Evolutionary conservation across 352 stramenopile genomes (phyloP), one percentile per base, ranked within the genome.

Genomic region (Phytophthora idaei): DNA sequence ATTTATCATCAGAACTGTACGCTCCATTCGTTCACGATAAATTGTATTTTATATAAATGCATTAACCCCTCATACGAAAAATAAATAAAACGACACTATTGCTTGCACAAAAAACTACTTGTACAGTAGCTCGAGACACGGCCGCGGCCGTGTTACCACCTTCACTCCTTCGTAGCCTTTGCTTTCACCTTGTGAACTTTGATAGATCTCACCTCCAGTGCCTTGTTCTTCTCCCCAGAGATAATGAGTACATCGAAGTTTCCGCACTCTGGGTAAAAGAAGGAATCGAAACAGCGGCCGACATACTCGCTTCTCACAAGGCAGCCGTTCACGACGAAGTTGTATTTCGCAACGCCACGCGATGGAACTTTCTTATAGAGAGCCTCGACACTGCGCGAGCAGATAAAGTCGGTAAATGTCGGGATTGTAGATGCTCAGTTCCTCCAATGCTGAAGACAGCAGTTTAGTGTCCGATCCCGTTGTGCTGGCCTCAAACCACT

Each of bases 201-300:
- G 49, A 56, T 46, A 9, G 31, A 56, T 8, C n/a, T 56, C 49
- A 56, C 49, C 11, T 56, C 17, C 49, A 56, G 32, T n/a, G 32
- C 7, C n/a, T 56, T n/a, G 1, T 27, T 56, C 31, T 45, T 56
- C 9, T 31, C 31, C 11, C 25, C n/a, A 14, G 31, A 44, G 17
- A n/a, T 45, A 32, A 56, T 45, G 31, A 45, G 10, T 7, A 56
- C 32, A n/a, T 56, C 32, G 11, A 56, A 45, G 49, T 45, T 45
- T 12, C 17, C 49, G 42, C 32, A 56, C 36, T 45, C 49, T 42
- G 47, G 47, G 32, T 54, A 54, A 17, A 56, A 56, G 11, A 32
- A 45, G 9, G n/a, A 39, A 15, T 56, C 49, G 17, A 17, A 45
- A 36, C 49, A 56, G 9, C 17, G 49, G 17, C 49, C 32, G 4